These are phyloP conservation scores for Metschnikowia sp. DNA, from an alignment of 805 yeast genomes.

Conservation along the genomic window DNA sequence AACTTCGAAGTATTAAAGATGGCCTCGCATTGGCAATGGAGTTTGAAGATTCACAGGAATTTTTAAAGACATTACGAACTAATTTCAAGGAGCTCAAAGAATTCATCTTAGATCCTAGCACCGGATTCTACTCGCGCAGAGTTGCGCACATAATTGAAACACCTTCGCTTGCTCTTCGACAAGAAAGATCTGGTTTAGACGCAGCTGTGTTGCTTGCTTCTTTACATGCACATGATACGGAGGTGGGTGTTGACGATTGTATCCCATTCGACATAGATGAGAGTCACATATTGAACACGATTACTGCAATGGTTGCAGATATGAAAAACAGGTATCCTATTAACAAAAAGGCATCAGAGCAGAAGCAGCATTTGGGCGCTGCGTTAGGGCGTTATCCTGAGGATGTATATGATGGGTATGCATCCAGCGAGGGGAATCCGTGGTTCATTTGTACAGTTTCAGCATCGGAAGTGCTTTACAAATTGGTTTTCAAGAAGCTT, in stretches of 20 bases:
- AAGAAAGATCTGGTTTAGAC: conserved; percentile 69
- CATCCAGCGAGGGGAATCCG: conserved; percentile 79
- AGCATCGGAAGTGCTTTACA: conserved; percentile 62
- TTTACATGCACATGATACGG: conserved; percentile 46
- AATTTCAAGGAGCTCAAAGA: conserved; percentile 26
- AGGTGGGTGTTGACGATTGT: conserved; percentile 23
- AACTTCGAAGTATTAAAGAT: conserved; percentile 61
- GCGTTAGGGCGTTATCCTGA: conserved; percentile 93
- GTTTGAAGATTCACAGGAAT: conserved; percentile 25
- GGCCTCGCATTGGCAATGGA: conserved; percentile 44
- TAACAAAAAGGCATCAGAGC: conserved; percentile 48
- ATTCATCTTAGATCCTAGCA: conserved; percentile 33
- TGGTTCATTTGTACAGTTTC: conserved; percentile 83
- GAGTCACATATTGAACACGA: conserved; percentile 56
- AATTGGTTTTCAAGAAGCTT: conserved; percentile 46
- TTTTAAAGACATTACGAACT: conserved; percentile 25
- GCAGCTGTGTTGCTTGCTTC: conserved; percentile 64
- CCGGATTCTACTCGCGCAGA: conserved; percentile 34
- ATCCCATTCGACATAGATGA: conserved; percentile 66
- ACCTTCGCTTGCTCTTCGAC: conserved; percentile 42
- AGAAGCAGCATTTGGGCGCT: conserved; percentile 42
- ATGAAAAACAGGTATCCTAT: conserved; percentile 79
- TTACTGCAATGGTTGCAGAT: conserved; percentile 57
- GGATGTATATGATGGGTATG: conserved; percentile 78
- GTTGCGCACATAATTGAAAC: conserved; percentile 68